Conservation (phyloP, 2,329 filamentous ascomycete genomes). For the Pseudocercospora cruenta region DNA sequence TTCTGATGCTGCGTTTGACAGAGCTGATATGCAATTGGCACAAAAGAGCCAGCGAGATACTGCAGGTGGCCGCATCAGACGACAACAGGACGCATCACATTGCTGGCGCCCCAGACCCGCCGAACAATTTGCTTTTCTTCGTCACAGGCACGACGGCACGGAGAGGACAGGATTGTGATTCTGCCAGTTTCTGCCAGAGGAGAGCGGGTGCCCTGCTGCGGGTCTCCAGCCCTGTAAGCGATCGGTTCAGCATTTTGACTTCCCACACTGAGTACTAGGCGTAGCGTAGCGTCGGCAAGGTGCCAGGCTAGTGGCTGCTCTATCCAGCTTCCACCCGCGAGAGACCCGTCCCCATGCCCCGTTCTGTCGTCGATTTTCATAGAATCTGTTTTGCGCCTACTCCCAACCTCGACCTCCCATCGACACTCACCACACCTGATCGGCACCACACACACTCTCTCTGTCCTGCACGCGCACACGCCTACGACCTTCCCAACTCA, state of each 20-base stretch:
- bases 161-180: not conserved
- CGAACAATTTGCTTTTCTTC: slow-evolving; percentile 1
- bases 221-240: slow-evolving; percentile 10
- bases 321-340: not conserved
- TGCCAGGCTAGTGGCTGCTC: not conserved
- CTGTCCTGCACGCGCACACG: not conserved
- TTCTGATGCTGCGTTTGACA: slow-evolving; percentile 11
- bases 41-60: not conserved
- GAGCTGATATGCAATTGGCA: slow-evolving; percentile 2
- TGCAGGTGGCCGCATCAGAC: slow-evolving; percentile 10
- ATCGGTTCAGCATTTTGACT: slow-evolving; percentile 12
- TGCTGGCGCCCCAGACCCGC: slow-evolving; percentile 3
- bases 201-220: not conserved
- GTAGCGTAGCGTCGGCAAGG: slow-evolving; percentile 5
- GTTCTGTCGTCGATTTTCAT: not conserved
- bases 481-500: not conserved
- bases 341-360: not conserved
- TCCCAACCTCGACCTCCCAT: not conserved
- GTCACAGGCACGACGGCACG: not conserved
- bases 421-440: slow-evolving; percentile 1
- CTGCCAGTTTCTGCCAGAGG: not conserved
- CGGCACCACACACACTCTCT: not conserved
- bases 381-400: not conserved
- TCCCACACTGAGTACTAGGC: not conserved
- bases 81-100: slow-evolving; percentile 10